Evolutionary conservation across 1,284 basidiomycete genomes (phyloP).

Genomic region (Pyrrhoderma noxium): DNA sequence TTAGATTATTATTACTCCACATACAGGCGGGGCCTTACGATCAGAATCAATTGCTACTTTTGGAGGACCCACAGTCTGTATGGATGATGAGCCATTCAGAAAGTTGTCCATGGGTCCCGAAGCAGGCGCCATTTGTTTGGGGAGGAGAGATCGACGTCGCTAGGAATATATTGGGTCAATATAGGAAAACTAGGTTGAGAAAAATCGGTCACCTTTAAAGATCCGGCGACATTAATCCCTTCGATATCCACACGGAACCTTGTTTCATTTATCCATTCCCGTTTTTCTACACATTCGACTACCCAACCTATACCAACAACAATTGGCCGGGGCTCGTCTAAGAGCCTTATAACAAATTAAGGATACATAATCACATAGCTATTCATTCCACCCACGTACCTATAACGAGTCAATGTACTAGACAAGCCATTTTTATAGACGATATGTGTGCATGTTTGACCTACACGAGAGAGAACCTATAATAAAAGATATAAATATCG

Average conservation of each 20-base stretch:
- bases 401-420: slow-evolving; percentile 70
- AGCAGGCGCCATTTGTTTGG: slow-evolving; percentile 44
- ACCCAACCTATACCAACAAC: slow-evolving; percentile 93
- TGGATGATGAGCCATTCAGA: slow-evolving; percentile 1
- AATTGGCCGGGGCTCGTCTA: slow-evolving; percentile 62
- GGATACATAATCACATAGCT: neutral
- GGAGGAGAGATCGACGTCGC: slow-evolving; percentile 62
- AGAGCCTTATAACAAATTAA: slow-evolving; percentile 31
- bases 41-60: slow-evolving; percentile 7
- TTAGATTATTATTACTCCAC: neutral
- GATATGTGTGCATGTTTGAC: slow-evolving; percentile 83
- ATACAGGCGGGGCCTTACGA: slow-evolving; percentile 3
- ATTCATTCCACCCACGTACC: slow-evolving; percentile 33
- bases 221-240: slow-evolving; percentile 56
- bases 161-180: slow-evolving; percentile 22
- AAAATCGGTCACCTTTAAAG: slow-evolving; percentile 46
- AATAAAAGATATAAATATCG: slow-evolving; percentile 8
- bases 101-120: slow-evolving; percentile 16
- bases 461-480: slow-evolving; percentile 55
- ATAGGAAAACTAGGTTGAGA: neutral
- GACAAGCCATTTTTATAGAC: slow-evolving; percentile 83
- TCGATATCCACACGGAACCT: slow-evolving; percentile 65
- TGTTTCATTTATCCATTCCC: slow-evolving; percentile 56
- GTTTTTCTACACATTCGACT: slow-evolving; percentile 74
- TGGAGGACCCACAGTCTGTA: neutral